phyloP scores from a whole-genome alignment of 257 asterid genomes.

The Nicotiana benthamiana region DNA sequence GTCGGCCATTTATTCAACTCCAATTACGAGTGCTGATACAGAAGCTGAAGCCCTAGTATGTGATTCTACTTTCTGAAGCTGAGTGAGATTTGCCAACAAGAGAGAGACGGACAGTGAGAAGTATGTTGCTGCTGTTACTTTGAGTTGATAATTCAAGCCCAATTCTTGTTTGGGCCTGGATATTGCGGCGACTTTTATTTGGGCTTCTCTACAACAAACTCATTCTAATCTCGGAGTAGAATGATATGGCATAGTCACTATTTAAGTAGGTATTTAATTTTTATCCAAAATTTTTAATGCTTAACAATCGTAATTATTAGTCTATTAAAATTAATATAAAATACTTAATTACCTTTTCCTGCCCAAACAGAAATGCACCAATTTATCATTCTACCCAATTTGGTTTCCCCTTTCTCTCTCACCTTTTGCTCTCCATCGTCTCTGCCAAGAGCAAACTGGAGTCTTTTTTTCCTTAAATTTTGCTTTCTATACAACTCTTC shows the following conservation, averaged over 20 bases:
- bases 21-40: not conserved
- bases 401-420: not conserved
- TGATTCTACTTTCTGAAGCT: not conserved
- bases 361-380: no score
- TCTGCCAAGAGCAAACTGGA: not conserved
- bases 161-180: not conserved
- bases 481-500: not conserved
- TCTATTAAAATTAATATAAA: no score
- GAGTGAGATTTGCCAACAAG: not conserved
- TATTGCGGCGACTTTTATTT: no score
- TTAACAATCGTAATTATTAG: no score
- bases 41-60: conserved; percentile 13
- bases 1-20: conserved; percentile 59
- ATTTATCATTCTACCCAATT: not conserved
- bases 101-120: not conserved
- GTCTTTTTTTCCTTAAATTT: not conserved
- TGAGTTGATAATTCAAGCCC: not conserved
- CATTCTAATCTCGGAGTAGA: no score
- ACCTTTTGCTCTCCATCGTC: not conserved
- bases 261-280: no score
- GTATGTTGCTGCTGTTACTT: not conserved
- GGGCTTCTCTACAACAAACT: no score
- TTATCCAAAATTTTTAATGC: no score
- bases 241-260: no score
- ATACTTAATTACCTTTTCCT: no score